A percentile compares a stretch with the other conserved stretches of the same genome.
These are phyloP conservation scores for Xylariales sp. DNA, from an alignment of 2,329 filamentous ascomycete species.

Conservation along the genomic window DNA sequence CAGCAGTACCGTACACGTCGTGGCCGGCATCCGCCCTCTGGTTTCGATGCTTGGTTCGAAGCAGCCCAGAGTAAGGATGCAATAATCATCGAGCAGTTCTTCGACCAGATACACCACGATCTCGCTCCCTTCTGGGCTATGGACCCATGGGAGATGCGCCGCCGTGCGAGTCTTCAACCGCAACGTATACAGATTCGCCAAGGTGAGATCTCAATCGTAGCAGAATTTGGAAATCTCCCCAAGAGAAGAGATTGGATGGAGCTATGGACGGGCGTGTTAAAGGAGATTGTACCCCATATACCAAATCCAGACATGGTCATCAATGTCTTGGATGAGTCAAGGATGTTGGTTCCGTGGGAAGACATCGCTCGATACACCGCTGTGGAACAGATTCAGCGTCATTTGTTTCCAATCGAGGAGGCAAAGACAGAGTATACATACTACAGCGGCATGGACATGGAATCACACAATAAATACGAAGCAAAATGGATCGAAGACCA, in stretches of 20 bases:
- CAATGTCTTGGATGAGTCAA: constrained; percentile 60
- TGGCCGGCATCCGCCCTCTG: constrained; percentile 57
- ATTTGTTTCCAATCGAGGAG: constrained; percentile 35
- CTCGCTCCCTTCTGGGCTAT: constrained; percentile 56
- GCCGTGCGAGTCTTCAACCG: constrained; percentile 34
- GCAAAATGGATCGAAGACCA: constrained; percentile 42
- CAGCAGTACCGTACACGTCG: constrained; percentile 50
- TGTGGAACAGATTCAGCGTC: constrained; percentile 39
- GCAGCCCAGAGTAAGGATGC: constrained; percentile 46
- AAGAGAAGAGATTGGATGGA: constrained; percentile 39
- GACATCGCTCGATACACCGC: constrained; percentile 43
- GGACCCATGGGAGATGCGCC: constrained; percentile 33
- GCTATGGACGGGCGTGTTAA: constrained; percentile 45
- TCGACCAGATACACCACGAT: constrained; percentile 60
- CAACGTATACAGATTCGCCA: constrained; percentile 42
- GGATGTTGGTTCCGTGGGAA: constrained; percentile 57
- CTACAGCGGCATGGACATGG: constrained; percentile 30
- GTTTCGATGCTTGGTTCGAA: constrained; percentile 54
- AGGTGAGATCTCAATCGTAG: too few relatives aligned
- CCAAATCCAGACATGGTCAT: constrained; percentile 65
- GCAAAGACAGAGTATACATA: constrained; percentile 40
- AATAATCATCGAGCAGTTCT: constrained; percentile 58
- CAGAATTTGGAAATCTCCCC: constrained; percentile 26
- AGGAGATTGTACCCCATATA: constrained; percentile 45
- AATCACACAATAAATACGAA: constrained; percentile 30